Base-by-base conservation (phyloP, 163 green algal genomes). In the Coccomyxa subellipsoidea region DNA sequence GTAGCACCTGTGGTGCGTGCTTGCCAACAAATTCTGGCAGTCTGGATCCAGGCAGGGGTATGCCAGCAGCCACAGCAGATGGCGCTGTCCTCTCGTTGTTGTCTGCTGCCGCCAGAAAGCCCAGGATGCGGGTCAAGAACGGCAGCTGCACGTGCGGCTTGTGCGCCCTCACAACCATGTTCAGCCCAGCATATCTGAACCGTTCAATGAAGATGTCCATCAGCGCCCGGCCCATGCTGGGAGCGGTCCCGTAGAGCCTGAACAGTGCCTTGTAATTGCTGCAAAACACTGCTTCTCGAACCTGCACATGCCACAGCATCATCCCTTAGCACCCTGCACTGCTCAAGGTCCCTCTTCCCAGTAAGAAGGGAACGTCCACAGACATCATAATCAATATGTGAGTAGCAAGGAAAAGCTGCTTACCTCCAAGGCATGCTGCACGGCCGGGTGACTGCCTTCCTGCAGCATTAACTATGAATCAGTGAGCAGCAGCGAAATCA, bases 171-270 rank as follows among this genome's bases (percentile, higher is more conserved):
- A 92, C 86, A 54, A 96, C 72, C 2, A 86, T 80, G 70, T 93
- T 91, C 38, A 98, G 87, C 25, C 87, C 89, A n/a, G 83, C 84
- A 85, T 87, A 92, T 8, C 93, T 84, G 77, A 97, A 78, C 29
- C 70, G 82, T 53, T 89, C 85, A 18, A 93, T 79, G 7, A 79
- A 80, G 47, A 93, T 81, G 83, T 97, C 95, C 87, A 98, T 91
- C 34, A 98, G 89, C 0, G 91, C 91, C 2, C 93, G 84, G 12
- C 90, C 88, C 23, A 98, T 88, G 36, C 88, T 85, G 18, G 95
- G 94, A 6, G 94, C 92, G 0, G 36, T 40, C 2, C 79, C 76
- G 82, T 98, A 98, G n/a, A 98, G 89, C n/a, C 75, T 25, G 83
- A 95, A 97, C 81, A 98, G 95, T n/a, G 40, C 39, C 25, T 71